Percentiles rank a stretch among this genome's conserved stretches.
These are phyloP conservation scores for Agaricales sp. DNA, from an alignment of 1,284 basidiomycete genomes.

Conservation along the genomic window DNA sequence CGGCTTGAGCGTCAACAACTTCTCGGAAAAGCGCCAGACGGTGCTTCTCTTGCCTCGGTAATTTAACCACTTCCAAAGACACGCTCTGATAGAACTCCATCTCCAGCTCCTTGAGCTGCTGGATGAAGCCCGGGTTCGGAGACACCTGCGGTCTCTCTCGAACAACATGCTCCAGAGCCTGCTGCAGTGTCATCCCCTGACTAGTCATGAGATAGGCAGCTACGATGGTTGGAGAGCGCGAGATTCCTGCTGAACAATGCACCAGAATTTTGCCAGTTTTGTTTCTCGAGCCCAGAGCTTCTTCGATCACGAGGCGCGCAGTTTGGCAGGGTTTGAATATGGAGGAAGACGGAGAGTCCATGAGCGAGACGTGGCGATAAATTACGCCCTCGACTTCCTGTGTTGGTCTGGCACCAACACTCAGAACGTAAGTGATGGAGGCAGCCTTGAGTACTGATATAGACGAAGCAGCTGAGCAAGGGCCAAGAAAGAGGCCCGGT, in stretches of 20 bases:
- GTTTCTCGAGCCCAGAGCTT: too few relatives aligned
- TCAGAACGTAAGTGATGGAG: too few relatives aligned
- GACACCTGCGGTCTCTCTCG: slow-evolving; percentile 20
- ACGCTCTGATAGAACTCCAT: slow-evolving; percentile 15
- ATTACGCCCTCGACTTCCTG: too few relatives aligned
- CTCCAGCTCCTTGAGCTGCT: slow-evolving; percentile 28
- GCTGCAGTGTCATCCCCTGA: slow-evolving; percentile 21
- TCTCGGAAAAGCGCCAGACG: slow-evolving; percentile 20
- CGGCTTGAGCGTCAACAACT: too few relatives aligned
- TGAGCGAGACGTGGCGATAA: too few relatives aligned
- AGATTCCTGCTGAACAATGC: slow-evolving; percentile 41
- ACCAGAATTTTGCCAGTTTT: slow-evolving; percentile 37
- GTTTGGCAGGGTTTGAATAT: too few relatives aligned
- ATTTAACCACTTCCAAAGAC: slow-evolving; percentile 20
- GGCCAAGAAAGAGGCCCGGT: too few relatives aligned
- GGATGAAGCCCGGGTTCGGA: slow-evolving; percentile 28
- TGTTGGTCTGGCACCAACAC: too few relatives aligned
- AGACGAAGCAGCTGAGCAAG: too few relatives aligned
- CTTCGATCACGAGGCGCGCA: too few relatives aligned
- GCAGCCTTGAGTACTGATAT: too few relatives aligned
- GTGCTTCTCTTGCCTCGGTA: slow-evolving; percentile 21
- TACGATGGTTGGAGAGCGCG: slow-evolving; percentile 37
- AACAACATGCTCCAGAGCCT: slow-evolving; percentile 22
- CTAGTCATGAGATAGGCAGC: slow-evolving; percentile 39
- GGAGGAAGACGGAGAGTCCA: too few relatives aligned